Percentiles rank a stretch among this genome's conserved stretches.
phyloP scores from a whole-genome alignment of 345 rosid genomes.

The Eucalyptus coolabah region DNA sequence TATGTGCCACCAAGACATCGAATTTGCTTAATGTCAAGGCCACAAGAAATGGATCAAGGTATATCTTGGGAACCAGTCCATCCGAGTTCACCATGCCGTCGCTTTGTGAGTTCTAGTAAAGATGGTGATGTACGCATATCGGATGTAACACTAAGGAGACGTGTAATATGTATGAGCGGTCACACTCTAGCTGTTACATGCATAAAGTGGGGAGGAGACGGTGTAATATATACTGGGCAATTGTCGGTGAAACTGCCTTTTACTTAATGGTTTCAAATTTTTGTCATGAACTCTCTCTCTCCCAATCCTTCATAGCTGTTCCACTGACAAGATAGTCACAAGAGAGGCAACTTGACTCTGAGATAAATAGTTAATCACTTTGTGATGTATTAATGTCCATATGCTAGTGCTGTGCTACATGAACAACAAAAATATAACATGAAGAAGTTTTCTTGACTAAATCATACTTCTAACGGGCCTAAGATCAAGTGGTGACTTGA shows the following conservation, averaged over 20 bases:
- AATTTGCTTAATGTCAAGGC: constrained; percentile 35
- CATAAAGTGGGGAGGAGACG: constrained; percentile 97
- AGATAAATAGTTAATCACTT: background rate
- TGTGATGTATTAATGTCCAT: background rate
- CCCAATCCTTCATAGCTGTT: background rate
- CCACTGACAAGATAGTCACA: background rate
- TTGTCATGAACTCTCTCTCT: background rate
- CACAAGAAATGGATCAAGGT: constrained; percentile 97
- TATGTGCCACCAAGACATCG: background rate
- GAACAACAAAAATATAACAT: background rate
- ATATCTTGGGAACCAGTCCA: constrained; percentile 97
- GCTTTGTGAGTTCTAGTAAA: constrained; percentile 91
- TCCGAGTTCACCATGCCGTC: constrained; percentile 81
- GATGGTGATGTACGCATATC: constrained; percentile 98
- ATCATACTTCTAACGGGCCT: background rate
- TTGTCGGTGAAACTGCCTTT: background rate
- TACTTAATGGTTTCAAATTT: background rate
- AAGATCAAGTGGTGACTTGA: background rate
- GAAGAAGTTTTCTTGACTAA: background rate
- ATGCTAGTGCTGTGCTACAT: background rate
- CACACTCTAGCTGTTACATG: constrained; percentile 94
- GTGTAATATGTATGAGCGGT: constrained; percentile 66
- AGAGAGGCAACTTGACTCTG: background rate
- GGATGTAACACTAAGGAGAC: constrained; percentile 60
- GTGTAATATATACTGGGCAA: constrained; percentile 58